A percentile compares a stretch with the other conserved stretches of the same genome.
phyloP scores from a whole-genome alignment of 805 yeast species.

The Nakazawaea siamensis region DNA sequence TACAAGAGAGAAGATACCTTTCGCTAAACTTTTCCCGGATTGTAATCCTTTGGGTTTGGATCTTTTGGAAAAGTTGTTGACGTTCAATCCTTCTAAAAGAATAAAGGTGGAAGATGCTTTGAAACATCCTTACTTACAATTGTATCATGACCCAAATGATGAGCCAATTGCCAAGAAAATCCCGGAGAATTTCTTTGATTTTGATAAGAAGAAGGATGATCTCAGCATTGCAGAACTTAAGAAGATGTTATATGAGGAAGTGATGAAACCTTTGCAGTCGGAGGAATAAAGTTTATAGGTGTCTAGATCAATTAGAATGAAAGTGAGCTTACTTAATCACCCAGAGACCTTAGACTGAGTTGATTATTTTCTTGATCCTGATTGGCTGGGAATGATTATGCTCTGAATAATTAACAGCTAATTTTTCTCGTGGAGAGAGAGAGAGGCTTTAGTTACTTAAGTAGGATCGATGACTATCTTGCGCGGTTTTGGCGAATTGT shows the following conservation, averaged over 20 bases:
- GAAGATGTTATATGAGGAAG: constrained; percentile 70
- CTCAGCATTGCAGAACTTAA: constrained; percentile 71
- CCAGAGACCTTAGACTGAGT: no score
- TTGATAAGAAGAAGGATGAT: constrained; percentile 77
- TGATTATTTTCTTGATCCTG: no score
- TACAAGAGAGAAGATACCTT: constrained; percentile 52
- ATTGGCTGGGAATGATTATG: no score
- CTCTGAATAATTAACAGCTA: no score
- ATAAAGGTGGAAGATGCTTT: constrained; percentile 81
- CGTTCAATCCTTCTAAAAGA: constrained; percentile 78
- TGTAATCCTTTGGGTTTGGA: constrained; percentile 66
- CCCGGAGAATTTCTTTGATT: constrained; percentile 81
- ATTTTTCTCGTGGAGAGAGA: no score
- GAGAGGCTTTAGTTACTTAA: no score
- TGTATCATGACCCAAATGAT: constrained; percentile 93
- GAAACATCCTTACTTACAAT: constrained; percentile 72
- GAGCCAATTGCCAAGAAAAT: constrained; percentile 84
- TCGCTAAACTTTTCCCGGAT: constrained; percentile 37
- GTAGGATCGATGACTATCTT: no score
- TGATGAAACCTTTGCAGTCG: constrained; percentile 41
- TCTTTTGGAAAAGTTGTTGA: constrained; percentile 56
- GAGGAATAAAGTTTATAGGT: constrained; percentile 6
- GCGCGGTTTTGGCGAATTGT: no score
- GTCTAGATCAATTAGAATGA: no score
- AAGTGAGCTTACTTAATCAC: no score